Evolutionary conservation across 2,329 filamentous ascomycete species (phyloP), one percentile per base, ranked within the genome.

Genomic region (Seiridium cupressi): DNA sequence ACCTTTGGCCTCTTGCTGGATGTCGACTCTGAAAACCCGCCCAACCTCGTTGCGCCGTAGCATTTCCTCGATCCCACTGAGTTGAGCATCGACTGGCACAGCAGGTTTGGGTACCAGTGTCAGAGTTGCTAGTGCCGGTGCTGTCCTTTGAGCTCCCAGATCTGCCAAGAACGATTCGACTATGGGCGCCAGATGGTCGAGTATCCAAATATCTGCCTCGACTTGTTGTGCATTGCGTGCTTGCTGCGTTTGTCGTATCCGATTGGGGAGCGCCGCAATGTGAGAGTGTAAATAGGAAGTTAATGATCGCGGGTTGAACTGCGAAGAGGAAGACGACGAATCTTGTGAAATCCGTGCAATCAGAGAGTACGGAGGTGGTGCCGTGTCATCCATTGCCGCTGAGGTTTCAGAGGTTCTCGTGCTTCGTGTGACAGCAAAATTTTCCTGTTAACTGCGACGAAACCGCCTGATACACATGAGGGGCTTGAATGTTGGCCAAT

Each of bases 21-120:
- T 38, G 4, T 53, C 58, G 46, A 72, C 63, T 40, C 64, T 65
- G 8, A 60, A 63, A 4, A 70, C 61, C 5, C 61, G 60, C 26
- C 67, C 68, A n/a, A 69, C 31, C 48, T 72, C 70, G 13, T 67
- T 67, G 8, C 66, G 68, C 26, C 61, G 63, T 40, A 61, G 64
- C 66, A 72, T 69, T 4, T 72, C 70, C 31, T 72, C 70, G 48
- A 67, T 53, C 8, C 65, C 66, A 40, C 70, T 72, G 7, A 71
- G 64, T 3, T 56, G 42, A 3, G 70, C 68, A 42, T 65, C 60
- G 2, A 44, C 42, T 8, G 71, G 73, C 0, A 83, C 75, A 3
- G 76, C 77, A 4, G 67, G 66, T 2, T 66, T 76, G 0, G 82
- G 81, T 0, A 84, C 74, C 42, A 84, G 68, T 6, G 74, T 77